Conservation (phyloP, 2,329 filamentous ascomycete genomes). For the Clarireedia homoeocarpa region DNA sequence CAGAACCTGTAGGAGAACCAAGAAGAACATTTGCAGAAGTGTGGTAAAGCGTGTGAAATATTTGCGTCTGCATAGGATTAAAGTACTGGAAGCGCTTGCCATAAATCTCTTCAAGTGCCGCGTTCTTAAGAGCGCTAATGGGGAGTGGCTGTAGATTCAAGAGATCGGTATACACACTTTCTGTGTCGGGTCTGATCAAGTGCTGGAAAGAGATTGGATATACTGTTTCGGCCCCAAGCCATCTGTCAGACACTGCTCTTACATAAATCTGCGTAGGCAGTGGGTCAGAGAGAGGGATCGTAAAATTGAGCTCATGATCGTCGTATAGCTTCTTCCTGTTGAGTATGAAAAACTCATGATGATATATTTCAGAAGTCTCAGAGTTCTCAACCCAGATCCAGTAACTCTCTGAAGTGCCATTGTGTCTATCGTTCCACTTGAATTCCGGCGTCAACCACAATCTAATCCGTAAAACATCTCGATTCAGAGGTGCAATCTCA, state of each 20-base stretch:
- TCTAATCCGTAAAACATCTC: conserved; percentile 88
- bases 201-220: conserved; percentile 96
- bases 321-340: conserved; percentile 85
- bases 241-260: conserved; percentile 86
- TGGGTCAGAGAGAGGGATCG: conserved; percentile 88
- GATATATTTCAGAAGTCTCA: conserved; percentile 94
- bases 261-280: conserved; percentile 95
- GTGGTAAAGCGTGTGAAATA: conserved; percentile 94
- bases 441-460: conserved; percentile 86
- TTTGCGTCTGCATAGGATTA: conserved; percentile 98
- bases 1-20: conserved; percentile 92
- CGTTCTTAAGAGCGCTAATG: conserved; percentile 79
- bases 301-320: conserved; percentile 97
- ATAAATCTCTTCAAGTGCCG: conserved; percentile 81
- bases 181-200: conserved; percentile 91
- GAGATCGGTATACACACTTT: conserved; percentile 93
- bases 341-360: conserved; percentile 94
- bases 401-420: conserved; percentile 91
- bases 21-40: conserved; percentile 86
- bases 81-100: conserved; percentile 86
- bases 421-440: conserved; percentile 85
- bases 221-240: conserved; percentile 94
- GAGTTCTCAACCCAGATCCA: conserved; percentile 99
- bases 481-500: conserved; percentile 90
- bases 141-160: conserved; percentile 86